Evolutionary conservation across 225 moss, liverwort and hornwort species (phyloP).

Genomic region (Lunularia cruciata): DNA sequence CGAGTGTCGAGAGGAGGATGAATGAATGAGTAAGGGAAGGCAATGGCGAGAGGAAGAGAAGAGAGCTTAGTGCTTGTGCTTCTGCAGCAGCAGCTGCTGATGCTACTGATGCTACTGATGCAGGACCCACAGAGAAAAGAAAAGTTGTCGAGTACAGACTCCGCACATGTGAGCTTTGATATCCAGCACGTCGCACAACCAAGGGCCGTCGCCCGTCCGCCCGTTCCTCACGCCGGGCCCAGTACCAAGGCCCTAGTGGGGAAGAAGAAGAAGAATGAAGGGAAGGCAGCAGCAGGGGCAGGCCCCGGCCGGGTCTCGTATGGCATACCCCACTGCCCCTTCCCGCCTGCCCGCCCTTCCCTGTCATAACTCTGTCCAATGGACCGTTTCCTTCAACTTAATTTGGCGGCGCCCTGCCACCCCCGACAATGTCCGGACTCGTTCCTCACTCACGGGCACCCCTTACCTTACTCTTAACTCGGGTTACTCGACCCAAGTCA

Average conservation of each 20-base stretch:
- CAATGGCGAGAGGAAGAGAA: slow-evolving; percentile 6
- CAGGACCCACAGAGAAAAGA: slow-evolving; percentile 42
- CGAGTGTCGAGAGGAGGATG: not conserved
- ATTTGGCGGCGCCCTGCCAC: slow-evolving; percentile 28
- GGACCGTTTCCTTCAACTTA: slow-evolving; percentile 22
- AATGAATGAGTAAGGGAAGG: slow-evolving; percentile 7
- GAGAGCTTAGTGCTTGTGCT: not conserved
- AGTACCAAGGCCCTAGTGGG: slow-evolving; percentile 15
- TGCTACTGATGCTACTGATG: too few relatives aligned
- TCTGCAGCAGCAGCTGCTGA: too few relatives aligned
- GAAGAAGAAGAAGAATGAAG: too few relatives aligned
- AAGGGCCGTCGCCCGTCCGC: slow-evolving; percentile 19
- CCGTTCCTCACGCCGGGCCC: slow-evolving; percentile 26
- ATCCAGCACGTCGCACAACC: slow-evolving; percentile 37
- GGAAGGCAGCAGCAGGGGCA: not conserved
- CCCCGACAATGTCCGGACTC: slow-evolving; percentile 13
- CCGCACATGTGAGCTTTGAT: slow-evolving; percentile 46
- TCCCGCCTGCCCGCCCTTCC: not conserved
- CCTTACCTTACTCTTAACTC: not conserved
- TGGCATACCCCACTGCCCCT: not conserved
- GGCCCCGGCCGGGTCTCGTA: not conserved
- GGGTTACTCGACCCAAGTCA: too few relatives aligned
- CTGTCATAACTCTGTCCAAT: slow-evolving; percentile 15
- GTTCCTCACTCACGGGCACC: slow-evolving; percentile 10
- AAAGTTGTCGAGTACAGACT: slow-evolving; percentile 41